Percentiles rank a stretch among this genome's conserved stretches.
These are phyloP conservation scores for Boletus subparvulus DNA, from an alignment of 768 basidiomycete genomes.

Conservation along the genomic window DNA sequence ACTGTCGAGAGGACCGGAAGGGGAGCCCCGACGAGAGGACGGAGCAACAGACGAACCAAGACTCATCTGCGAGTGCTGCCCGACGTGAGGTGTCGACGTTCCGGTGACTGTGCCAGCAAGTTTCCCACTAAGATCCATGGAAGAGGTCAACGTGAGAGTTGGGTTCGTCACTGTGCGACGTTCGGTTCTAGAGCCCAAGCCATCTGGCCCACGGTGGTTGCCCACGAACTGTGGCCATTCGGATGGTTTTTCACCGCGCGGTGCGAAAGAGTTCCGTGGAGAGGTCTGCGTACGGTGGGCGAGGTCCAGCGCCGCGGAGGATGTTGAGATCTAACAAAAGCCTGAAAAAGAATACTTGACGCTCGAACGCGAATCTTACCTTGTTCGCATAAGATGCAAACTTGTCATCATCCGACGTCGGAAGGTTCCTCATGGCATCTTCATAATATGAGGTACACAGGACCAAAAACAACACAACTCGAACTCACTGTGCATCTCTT, in stretches of 20 bases:
- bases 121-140: constrained; percentile 50
- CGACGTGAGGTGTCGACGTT: constrained; percentile 61
- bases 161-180: constrained; percentile 77
- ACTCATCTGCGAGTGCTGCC: constrained; percentile 58
- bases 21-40: constrained; percentile 71
- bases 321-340: constrained; percentile 63
- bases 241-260: constrained; percentile 71
- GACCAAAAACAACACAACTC: constrained; percentile 3
- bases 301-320: constrained; percentile 90
- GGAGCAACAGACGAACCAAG: constrained; percentile 36
- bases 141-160: constrained; percentile 59
- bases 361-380: constrained; percentile 41
- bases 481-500: constrained; percentile 88
- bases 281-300: constrained; percentile 86
- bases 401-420: constrained; percentile 89
- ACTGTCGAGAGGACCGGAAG: constrained; percentile 61
- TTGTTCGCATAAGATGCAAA: constrained; percentile 64
- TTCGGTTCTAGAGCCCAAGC: constrained; percentile 52
- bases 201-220: constrained; percentile 60
- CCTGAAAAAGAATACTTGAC: constrained; percentile 2
- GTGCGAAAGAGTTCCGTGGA: constrained; percentile 57
- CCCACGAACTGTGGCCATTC: constrained; percentile 93
- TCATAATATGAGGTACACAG: constrained; percentile 19
- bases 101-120: constrained; percentile 51
- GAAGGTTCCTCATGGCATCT: constrained; percentile 89